Evolutionary conservation across 345 rosid genomes (phyloP).

Genomic region (Dipteronia sinensis): DNA sequence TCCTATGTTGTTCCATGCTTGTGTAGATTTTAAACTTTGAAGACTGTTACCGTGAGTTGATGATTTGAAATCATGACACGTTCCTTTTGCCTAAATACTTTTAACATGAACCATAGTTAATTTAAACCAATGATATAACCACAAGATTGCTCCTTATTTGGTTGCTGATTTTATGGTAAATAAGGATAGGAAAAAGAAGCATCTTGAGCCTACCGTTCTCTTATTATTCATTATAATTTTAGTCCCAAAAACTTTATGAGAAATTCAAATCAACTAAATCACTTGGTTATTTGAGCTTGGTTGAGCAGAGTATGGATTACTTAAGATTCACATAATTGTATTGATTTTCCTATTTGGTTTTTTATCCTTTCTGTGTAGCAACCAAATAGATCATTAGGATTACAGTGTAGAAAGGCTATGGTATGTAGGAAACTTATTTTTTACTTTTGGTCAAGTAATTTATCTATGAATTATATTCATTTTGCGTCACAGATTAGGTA

Average conservation of each 20-base stretch:
- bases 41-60: background rate
- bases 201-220: background rate
- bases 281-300: background rate
- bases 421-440: background rate
- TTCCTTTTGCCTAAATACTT: background rate
- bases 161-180: background rate
- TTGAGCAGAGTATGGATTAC: background rate
- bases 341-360: background rate
- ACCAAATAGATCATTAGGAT: background rate
- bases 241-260: background rate
- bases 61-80: background rate
- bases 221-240: too few relatives aligned
- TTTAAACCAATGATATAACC: background rate
- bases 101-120: background rate
- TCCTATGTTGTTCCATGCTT: background rate
- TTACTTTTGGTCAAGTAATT: background rate
- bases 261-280: background rate
- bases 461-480: background rate
- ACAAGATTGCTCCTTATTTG: background rate
- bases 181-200: background rate
- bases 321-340: background rate
- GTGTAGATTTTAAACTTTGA: background rate
- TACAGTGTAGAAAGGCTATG: background rate
- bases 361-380: background rate
- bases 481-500: background rate